Conservation (phyloP, 768 basidiomycete species). For the Russula olivacea region DNA sequence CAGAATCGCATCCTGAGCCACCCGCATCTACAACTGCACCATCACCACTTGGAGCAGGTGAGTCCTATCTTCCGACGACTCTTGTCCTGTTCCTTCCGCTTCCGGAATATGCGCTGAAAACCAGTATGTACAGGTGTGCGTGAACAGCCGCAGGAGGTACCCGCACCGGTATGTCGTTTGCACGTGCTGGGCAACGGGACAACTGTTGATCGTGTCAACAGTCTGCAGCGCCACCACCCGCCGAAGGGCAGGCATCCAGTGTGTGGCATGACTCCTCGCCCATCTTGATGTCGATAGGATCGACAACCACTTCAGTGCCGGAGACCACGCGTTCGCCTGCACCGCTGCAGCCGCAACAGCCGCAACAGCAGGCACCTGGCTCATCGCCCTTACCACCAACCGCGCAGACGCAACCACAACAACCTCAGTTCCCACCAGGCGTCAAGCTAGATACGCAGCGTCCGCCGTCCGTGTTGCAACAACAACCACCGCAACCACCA, state of each 20-base stretch:
- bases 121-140: background rate
- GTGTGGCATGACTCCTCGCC: slow-evolving; percentile 20
- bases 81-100: background rate
- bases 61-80: background rate
- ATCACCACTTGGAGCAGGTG: slow-evolving; percentile 40
- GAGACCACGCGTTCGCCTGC: slow-evolving; percentile 41
- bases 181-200: background rate
- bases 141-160: slow-evolving; percentile 15
- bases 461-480: slow-evolving; percentile 24
- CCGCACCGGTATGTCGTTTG: slow-evolving; percentile 8
- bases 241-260: slow-evolving; percentile 14
- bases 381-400: slow-evolving; percentile 14
- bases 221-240: slow-evolving; percentile 3
- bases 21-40: slow-evolving; percentile 49
- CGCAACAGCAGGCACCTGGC: slow-evolving; percentile 26
- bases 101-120: slow-evolving; percentile 5
- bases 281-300: background rate
- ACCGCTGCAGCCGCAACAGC: slow-evolving; percentile 44
- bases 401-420: slow-evolving; percentile 10
- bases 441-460: slow-evolving; percentile 22
- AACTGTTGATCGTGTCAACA: slow-evolving; percentile 1
- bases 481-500: slow-evolving; percentile 37
- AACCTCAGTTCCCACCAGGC: slow-evolving; percentile 26
- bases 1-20: slow-evolving; percentile 38
- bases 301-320: slow-evolving; percentile 19